phyloP scores from a whole-genome alignment of 78 protist genomes.

The Dictyostelium firmibasis region DNA sequence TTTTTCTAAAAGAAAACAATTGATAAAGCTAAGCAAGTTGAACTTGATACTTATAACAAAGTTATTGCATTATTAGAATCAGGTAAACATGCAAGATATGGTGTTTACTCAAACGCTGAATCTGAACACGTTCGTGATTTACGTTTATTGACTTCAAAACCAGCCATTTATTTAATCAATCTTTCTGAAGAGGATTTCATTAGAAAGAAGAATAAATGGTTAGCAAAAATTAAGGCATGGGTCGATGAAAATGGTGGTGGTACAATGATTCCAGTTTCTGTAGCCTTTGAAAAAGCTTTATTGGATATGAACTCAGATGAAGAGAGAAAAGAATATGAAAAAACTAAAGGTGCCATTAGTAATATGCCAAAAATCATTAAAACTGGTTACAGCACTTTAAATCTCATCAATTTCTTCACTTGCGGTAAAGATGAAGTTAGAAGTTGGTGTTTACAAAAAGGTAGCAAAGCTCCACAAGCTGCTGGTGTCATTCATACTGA shows the following conservation, averaged over 20 bases:
- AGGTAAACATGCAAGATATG: slow-evolving; percentile 77
- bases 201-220: slow-evolving; percentile 97
- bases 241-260: slow-evolving; percentile 89
- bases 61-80: slow-evolving; percentile 12
- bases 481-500: slow-evolving; percentile 98
- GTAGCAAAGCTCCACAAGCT: slow-evolving; percentile 94
- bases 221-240: slow-evolving; percentile 92
- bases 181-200: slow-evolving; percentile 90
- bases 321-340: slow-evolving; percentile 31
- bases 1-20: slow-evolving; percentile 33
- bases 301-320: slow-evolving; percentile 18
- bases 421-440: slow-evolving; percentile 95
- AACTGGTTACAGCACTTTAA: slow-evolving; percentile 90
- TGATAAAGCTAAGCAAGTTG: slow-evolving; percentile 58
- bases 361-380: slow-evolving; percentile 85
- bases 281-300: slow-evolving; percentile 76
- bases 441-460: slow-evolving; percentile 92
- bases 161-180: slow-evolving; percentile 96
- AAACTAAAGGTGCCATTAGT: slow-evolving; percentile 12
- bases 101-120: slow-evolving; percentile 37
- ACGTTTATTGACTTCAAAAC: slow-evolving; percentile 95
- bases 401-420: slow-evolving; percentile 94
- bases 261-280: slow-evolving; percentile 94
- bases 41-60: slow-evolving; percentile 37
- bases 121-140: slow-evolving; percentile 88